phyloP scores from a whole-genome alignment of 1,284 basidiomycete genomes.

The Trametes versicolor region DNA sequence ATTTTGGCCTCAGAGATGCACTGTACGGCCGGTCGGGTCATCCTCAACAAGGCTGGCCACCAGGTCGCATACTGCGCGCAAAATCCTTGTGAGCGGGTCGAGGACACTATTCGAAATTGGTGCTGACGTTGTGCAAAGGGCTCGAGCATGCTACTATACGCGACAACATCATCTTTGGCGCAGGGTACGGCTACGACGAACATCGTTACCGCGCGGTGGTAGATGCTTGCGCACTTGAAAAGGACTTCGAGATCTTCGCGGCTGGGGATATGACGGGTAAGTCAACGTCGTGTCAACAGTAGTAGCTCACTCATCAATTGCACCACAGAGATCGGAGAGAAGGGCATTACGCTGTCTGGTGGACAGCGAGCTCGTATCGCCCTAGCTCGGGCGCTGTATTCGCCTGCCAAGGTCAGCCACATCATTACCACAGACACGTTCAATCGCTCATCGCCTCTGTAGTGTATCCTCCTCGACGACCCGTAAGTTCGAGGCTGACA shows the following conservation, averaged over 20 bases:
- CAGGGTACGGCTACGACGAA: conserved; percentile 70
- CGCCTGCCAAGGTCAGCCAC: conserved; percentile 60
- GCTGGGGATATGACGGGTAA: conserved; percentile 85
- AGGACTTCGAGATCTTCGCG: conserved; percentile 80
- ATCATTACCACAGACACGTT: not conserved
- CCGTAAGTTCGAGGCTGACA: conserved; percentile 55
- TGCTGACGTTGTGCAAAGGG: conserved; percentile 49
- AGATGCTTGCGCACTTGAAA: conserved; percentile 81
- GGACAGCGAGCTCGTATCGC: conserved; percentile 86
- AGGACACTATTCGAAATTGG: too few species aligned
- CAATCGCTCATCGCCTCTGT: not conserved
- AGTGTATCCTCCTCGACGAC: conserved; percentile 88
- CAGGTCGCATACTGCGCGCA: conserved; percentile 75
- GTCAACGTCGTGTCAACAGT: conserved; percentile 7
- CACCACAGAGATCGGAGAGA: conserved; percentile 73
- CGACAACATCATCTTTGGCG: conserved; percentile 86
- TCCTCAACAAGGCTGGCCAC: conserved; percentile 71
- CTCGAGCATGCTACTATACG: conserved; percentile 81
- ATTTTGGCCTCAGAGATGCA: conserved; percentile 66
- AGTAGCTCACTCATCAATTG: not conserved
- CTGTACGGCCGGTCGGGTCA: conserved; percentile 65
- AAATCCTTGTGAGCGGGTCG: conserved; percentile 72
- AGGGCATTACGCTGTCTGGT: conserved; percentile 82
- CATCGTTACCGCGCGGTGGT: conserved; percentile 77
- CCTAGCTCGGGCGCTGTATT: conserved; percentile 73